Evolutionary conservation across 768 basidiomycete species (phyloP).

Genomic region (Vishniacozyma victoriae): DNA sequence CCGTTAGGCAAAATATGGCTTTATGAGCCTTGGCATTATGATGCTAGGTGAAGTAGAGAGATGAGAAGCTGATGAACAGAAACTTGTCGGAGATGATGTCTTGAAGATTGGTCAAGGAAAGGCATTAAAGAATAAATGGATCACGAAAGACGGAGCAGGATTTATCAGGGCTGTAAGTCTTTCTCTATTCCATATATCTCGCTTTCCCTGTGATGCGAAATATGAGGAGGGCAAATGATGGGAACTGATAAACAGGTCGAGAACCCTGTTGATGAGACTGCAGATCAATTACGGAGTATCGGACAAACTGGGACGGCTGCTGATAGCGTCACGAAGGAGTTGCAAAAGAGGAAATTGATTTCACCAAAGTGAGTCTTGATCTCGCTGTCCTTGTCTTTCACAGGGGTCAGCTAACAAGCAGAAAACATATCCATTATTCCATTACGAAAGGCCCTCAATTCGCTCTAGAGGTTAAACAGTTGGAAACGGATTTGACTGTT

Average conservation of each 20-base stretch:
- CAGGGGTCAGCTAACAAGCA: conserved; percentile 42
- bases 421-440: conserved; percentile 93
- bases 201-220: background rate
- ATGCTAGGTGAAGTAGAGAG: conserved; percentile 7
- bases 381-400: background rate
- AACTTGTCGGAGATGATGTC: conserved; percentile 72
- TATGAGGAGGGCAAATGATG: background rate
- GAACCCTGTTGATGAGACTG: conserved; percentile 67
- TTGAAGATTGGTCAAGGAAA: conserved; percentile 90
- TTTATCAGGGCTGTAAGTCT: conserved; percentile 74
- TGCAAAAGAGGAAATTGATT: conserved; percentile 85
- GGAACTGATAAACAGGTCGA: conserved; percentile 51
- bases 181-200: background rate
- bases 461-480: conserved; percentile 83
- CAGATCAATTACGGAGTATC: conserved; percentile 67
- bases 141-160: conserved; percentile 75
- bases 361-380: conserved; percentile 63
- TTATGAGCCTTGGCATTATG: conserved; percentile 8
- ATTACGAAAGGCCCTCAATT: conserved; percentile 79
- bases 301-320: conserved; percentile 69
- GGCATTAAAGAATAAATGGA: conserved; percentile 97
- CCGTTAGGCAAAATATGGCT: too few relatives aligned
- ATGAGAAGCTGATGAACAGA: conserved; percentile 28
- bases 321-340: conserved; percentile 59
- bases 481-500: conserved; percentile 90